These are phyloP conservation scores for Cystobasidium slooffiae DNA, from an alignment of 1,284 basidiomycete species.

Conservation along the genomic window DNA sequence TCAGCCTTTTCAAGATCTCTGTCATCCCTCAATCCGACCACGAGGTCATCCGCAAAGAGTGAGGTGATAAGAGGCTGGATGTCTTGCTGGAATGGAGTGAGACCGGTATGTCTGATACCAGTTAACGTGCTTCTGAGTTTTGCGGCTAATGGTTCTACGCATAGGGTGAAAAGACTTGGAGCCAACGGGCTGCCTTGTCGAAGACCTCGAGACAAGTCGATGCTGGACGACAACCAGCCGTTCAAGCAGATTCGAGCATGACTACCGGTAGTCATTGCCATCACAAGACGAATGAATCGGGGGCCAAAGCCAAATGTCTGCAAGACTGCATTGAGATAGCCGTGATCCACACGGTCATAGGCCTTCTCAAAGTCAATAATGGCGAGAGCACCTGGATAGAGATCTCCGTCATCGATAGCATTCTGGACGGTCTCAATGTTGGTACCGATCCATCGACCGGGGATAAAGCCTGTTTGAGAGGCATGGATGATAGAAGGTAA, in stretches of 20 bases:
- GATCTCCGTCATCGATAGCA: conserved; percentile 18
- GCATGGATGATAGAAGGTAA: not conserved
- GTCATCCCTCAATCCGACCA: not conserved
- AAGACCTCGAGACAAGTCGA: not conserved
- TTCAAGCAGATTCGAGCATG: conserved; percentile 11
- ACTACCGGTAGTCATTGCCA: conserved; percentile 7
- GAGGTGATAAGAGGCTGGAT: not conserved
- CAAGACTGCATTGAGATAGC: conserved; percentile 8
- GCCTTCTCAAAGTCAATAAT: conserved; percentile 39
- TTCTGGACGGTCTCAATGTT: conserved; percentile 32
- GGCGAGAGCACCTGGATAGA: conserved; percentile 4
- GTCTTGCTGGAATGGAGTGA: not conserved
- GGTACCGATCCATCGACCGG: conserved; percentile 21
- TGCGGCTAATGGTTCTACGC: conserved; percentile 7
- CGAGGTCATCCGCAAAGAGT: conserved; percentile 10
- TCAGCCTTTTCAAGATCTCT: conserved; percentile 14
- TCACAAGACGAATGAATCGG: conserved; percentile 1
- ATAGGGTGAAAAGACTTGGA: conserved; percentile 6
- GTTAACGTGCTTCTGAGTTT: not conserved
- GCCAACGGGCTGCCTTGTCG: conserved; percentile 19
- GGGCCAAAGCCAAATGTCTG: conserved; percentile 11
- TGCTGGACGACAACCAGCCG: conserved; percentile 1
- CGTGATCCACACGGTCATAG: conserved; percentile 27
- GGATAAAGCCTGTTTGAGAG: conserved; percentile 30
- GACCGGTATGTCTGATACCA: conserved; percentile 9